Conservation (phyloP, 2,329 filamentous ascomycete species). For the Colletotrichum truncatum region DNA sequence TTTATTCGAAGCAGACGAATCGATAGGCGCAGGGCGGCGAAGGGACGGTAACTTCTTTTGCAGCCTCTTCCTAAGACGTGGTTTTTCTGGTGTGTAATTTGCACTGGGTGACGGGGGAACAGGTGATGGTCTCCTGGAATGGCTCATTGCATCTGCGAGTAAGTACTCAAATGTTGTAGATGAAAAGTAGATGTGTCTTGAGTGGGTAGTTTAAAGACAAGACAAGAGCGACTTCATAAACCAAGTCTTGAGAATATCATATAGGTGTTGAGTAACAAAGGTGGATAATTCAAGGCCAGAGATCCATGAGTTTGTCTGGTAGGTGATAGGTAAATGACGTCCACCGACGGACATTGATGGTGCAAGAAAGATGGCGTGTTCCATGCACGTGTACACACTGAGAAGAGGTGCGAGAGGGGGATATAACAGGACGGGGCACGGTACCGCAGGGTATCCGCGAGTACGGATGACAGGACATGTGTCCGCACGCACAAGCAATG, state of each 20-base stretch:
- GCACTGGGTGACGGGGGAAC: constrained; percentile 25
- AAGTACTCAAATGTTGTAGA: background rate
- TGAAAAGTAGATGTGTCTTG: background rate
- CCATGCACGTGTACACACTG: background rate
- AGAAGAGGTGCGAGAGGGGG: background rate
- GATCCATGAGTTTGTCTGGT: background rate
- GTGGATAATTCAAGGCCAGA: background rate
- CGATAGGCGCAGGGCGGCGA: constrained; percentile 37
- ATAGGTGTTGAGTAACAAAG: background rate
- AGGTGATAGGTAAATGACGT: constrained; percentile 8
- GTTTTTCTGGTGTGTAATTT: constrained; percentile 28
- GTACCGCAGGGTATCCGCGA: background rate
- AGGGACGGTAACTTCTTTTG: constrained; percentile 39
- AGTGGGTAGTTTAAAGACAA: too few species aligned
- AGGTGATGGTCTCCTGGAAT: constrained; percentile 33
- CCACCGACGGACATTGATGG: background rate
- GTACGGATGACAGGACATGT: constrained; percentile 2
- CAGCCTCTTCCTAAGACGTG: constrained; percentile 36
- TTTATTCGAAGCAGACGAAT: constrained; percentile 35
- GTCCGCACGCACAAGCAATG: constrained; percentile 10
- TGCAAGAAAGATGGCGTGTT: background rate
- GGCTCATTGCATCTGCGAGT: constrained; percentile 32
- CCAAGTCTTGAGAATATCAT: background rate
- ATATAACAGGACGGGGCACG: constrained; percentile 1
- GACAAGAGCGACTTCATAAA: too few species aligned